Conservation (phyloP, 768 basidiomycete species). For the Calocera cornea region DNA sequence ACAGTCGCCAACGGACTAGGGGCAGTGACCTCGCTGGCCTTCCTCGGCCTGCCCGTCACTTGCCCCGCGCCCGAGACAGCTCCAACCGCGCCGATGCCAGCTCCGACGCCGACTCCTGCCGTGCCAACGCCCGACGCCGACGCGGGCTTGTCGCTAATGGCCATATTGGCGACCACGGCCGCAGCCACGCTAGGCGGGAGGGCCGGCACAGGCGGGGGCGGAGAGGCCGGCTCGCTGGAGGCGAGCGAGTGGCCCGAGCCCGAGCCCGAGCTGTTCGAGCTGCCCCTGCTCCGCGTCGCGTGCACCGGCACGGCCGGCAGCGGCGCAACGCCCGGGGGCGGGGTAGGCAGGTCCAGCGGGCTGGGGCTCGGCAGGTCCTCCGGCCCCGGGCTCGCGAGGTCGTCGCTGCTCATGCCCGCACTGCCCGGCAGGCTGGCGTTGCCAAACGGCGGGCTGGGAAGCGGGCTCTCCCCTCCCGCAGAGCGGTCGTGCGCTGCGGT, state of each 20-base stretch:
- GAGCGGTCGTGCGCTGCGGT: constrained; percentile 33
- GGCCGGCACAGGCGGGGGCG: background rate
- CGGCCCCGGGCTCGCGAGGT: background rate
- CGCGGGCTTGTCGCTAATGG: too few relatives aligned
- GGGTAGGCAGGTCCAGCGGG: background rate
- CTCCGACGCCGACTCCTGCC: too few relatives aligned
- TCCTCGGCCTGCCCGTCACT: background rate
- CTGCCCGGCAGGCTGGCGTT: constrained; percentile 8
- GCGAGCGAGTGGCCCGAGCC: too few relatives aligned
- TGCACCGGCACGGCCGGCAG: background rate
- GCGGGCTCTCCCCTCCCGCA: constrained; percentile 17
- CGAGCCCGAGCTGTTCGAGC: background rate
- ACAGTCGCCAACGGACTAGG: constrained; percentile 20
- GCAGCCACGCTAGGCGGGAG: background rate
- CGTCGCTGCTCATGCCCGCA: background rate
- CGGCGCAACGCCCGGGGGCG: background rate
- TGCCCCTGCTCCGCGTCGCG: background rate
- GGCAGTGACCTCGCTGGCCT: constrained; percentile 19
- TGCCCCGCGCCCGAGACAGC: too few relatives aligned
- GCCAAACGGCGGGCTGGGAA: constrained; percentile 14
- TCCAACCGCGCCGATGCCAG: too few relatives aligned
- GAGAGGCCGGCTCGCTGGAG: background rate
- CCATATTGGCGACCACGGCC: background rate
- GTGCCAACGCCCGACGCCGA: too few relatives aligned
- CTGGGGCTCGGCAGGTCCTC: background rate